Evolutionary conservation across 805 yeast genomes (phyloP), one percentile per base, ranked within the genome.

Genomic region (Candida michaelii): DNA sequence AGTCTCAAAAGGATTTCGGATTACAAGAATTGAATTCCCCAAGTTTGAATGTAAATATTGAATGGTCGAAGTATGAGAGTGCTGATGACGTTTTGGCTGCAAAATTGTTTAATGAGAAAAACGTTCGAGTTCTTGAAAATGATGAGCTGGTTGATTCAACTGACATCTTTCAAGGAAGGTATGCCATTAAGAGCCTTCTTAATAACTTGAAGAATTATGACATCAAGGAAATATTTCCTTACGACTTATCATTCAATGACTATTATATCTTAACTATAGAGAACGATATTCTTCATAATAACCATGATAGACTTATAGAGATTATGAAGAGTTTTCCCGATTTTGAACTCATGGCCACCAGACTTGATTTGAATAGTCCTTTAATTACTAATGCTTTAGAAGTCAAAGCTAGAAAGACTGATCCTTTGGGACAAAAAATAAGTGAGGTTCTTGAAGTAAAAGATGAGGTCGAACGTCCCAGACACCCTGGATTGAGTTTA

Each of bases 211-310:
- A 39, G 27, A 30, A 29, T 13, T 5, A 21, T 8, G 38, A 39
- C 4, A 34, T 56, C 4, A 21, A 40, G 3, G 50, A 49, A 3
- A 39, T 51, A 0, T 51, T 63, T 14, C 71, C 71, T 9, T 65
- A 47, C 40, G 71, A 68, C 39, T 27, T 69, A 2, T 34, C 43
- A 14, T 69, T 54, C 47, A 53, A 54, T 27, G 56, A 49, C 19
- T 58, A 53, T 33, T 48, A 48, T 35, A 34, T 67, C 9, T 50
- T 69, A 9, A 59, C 69, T 7, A 62, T 69, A 2, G 71, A 66
- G 42, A 46, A 48, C 3, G 55, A 60, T 11, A 52, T 60, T 12
- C 36, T 60, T 6, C 42, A 46, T 4, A 46, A 53, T 6, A 48
- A 58, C 35, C 72, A 67, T 49, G 30, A 44, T 1, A 46, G 38